phyloP scores from a whole-genome alignment of 192 early-diverging fungal species.

The Backusella morwellensis region DNA sequence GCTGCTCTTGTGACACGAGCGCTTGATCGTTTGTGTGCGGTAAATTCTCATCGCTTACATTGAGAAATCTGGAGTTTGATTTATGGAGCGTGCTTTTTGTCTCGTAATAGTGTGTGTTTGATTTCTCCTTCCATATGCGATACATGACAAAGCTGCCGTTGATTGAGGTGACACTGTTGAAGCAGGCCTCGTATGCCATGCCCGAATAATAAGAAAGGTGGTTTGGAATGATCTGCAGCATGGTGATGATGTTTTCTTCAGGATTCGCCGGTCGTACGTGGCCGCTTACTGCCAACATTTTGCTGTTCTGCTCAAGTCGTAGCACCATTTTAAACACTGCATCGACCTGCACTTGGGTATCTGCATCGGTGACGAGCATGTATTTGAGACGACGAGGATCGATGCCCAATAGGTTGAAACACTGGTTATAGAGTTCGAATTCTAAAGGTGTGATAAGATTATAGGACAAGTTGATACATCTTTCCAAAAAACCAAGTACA shows the following conservation, averaged over 20 bases:
- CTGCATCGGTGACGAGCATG: slow-evolving; percentile 65
- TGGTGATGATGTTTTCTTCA: slow-evolving; percentile 55
- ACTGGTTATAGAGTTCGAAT: slow-evolving; percentile 66
- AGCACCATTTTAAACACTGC: slow-evolving; percentile 49
- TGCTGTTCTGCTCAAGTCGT: slow-evolving; percentile 52
- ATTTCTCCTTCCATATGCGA: slow-evolving; percentile 57
- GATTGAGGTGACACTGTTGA: slow-evolving; percentile 60
- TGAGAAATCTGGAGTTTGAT: background rate
- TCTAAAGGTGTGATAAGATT: slow-evolving; percentile 66
- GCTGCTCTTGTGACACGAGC: slow-evolving; percentile 1
- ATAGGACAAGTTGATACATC: slow-evolving; percentile 55
- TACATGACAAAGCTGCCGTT: slow-evolving; percentile 70
- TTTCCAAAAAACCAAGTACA: slow-evolving; percentile 81
- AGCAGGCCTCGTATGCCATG: slow-evolving; percentile 66
- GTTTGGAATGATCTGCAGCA: slow-evolving; percentile 68
- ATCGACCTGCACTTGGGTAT: slow-evolving; percentile 61
- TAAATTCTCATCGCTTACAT: slow-evolving; percentile 18
- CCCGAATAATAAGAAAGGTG: slow-evolving; percentile 59
- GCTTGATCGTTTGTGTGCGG: background rate
- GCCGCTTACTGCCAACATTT: slow-evolving; percentile 61
- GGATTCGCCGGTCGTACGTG: slow-evolving; percentile 67
- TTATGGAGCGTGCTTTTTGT: background rate
- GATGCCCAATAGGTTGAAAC: slow-evolving; percentile 59
- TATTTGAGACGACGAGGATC: slow-evolving; percentile 64
- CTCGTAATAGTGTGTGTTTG: background rate